Base-by-base conservation (phyloP, 805 yeast species). In the Lipomyces chichibuensis region DNA sequence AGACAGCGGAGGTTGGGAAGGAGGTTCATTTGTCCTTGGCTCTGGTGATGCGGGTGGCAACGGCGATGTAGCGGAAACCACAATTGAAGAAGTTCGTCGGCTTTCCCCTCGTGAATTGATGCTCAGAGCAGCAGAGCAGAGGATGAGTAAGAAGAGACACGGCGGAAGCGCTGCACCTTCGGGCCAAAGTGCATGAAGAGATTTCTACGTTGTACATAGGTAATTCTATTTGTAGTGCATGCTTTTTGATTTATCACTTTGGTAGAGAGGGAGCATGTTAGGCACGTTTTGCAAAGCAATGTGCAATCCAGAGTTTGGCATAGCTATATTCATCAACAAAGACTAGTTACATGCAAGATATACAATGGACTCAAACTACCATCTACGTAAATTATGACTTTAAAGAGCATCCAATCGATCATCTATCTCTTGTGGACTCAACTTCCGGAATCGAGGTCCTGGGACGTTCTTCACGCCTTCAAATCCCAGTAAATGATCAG, bases 321-420 rank as follows among this genome's bases (percentile, higher is more conserved):
- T 37, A 14, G 43, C 17, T 5, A 43, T 43, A 43, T n/a, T n/a
- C 49, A 43, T 43, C 23, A n/a, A 14, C 14, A 17, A 54, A 20
- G 7, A 2, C 8, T n/a, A 54, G 20, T 17, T 54, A 33, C 33
- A n/a, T 54, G 43, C 57, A 17, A 17, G 20, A 17, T n/a, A 1
- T 43, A 43, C 49, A 43, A 49, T 23, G 46, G 57, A 59, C 17
- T n/a, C 39, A 35, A 17, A 39, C 25, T 14, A 39, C 32, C 29
- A 29, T 51, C 8, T 20, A 32, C 27, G 1, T 51, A 32, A 13
- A 13, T 37, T 13, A 37, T 33, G 20, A 35, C 33, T 13, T 79
- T 83, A 93, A 80, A 94, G 85, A 69, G 97, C 92, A 74, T 92
- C 97, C 75, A 95, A 84, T 80, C 98, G 88, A 81, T 95, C 99